Evolutionary conservation across 345 rosid species (phyloP).

Genomic region (Eucalyptus marginata): DNA sequence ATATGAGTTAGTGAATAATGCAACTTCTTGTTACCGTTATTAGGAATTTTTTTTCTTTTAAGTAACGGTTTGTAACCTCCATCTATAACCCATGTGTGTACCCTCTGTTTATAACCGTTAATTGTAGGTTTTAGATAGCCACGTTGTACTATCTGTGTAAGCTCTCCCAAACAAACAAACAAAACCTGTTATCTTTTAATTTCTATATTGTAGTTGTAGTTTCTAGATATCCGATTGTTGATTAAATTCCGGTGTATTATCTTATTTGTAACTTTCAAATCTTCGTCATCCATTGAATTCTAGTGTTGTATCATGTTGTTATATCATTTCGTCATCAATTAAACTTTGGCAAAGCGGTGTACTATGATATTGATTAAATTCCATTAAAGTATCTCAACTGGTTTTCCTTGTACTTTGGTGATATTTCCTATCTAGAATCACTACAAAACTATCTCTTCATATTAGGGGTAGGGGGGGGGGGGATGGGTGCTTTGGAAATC

Average conservation of each 20-base stretch:
- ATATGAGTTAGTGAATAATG: not conserved
- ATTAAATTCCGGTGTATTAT: no score
- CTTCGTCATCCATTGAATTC: not conserved
- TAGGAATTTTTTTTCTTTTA: not conserved
- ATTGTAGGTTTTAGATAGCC: not conserved
- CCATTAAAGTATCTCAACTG: no score
- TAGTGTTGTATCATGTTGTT: not conserved
- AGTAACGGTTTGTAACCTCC: not conserved
- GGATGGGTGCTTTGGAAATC: no score
- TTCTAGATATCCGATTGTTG: not conserved
- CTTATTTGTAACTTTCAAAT: not conserved
- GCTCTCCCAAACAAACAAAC: not conserved
- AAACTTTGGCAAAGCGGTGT: not conserved
- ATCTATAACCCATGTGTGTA: not conserved
- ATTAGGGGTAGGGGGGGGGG: rapidly evolving
- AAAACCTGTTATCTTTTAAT: not conserved
- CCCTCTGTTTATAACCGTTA: not conserved
- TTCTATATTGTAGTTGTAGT: not conserved
- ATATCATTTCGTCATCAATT: not conserved
- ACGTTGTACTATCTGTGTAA: not conserved
- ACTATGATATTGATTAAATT: no score
- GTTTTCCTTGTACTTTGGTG: not conserved
- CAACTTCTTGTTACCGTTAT: not conserved
- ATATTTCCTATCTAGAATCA: no score
- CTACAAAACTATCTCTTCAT: not conserved